Percentiles rank a stretch among this genome's conserved stretches.
Evolutionary conservation across 305 asterid genomes (phyloP).

Genomic region (Fraxinus nigra): DNA sequence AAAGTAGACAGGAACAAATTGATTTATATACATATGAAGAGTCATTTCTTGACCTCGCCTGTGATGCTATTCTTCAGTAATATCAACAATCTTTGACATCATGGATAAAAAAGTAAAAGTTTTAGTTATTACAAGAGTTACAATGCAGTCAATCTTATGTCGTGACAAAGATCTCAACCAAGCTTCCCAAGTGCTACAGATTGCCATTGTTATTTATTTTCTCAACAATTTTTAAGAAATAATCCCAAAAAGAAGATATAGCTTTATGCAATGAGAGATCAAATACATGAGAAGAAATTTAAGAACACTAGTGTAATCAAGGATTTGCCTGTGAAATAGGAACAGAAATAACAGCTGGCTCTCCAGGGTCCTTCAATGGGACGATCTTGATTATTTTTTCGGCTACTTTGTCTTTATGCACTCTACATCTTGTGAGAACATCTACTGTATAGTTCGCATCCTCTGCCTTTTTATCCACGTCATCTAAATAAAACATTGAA

Average conservation of each 20-base stretch:
- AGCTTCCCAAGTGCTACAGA: background rate
- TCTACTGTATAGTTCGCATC: conserved; percentile 79
- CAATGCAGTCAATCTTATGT: background rate
- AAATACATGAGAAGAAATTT: conserved; percentile 8
- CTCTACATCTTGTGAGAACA: conserved; percentile 77
- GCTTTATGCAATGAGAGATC: conserved; percentile 6
- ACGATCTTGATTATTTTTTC: conserved; percentile 55
- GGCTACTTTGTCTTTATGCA: conserved; percentile 66
- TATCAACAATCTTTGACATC: background rate
- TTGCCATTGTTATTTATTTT: background rate
- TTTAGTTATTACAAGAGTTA: background rate
- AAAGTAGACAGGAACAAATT: background rate
- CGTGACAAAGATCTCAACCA: background rate
- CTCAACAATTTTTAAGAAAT: conserved; percentile 4
- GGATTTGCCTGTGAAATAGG: conserved; percentile 79
- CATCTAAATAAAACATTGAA: conserved; percentile 50
- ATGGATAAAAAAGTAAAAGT: background rate
- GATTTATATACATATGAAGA: background rate
- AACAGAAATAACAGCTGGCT: conserved; percentile 75
- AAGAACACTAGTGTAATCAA: conserved; percentile 17
- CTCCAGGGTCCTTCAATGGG: conserved; percentile 77
- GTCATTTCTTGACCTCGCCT: background rate
- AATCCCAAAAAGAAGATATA: background rate
- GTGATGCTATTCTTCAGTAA: background rate
- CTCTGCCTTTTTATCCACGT: conserved; percentile 70